phyloP scores from a whole-genome alignment of 2,329 filamentous ascomycete genomes.

The Aspergillus pseudonomiae region DNA sequence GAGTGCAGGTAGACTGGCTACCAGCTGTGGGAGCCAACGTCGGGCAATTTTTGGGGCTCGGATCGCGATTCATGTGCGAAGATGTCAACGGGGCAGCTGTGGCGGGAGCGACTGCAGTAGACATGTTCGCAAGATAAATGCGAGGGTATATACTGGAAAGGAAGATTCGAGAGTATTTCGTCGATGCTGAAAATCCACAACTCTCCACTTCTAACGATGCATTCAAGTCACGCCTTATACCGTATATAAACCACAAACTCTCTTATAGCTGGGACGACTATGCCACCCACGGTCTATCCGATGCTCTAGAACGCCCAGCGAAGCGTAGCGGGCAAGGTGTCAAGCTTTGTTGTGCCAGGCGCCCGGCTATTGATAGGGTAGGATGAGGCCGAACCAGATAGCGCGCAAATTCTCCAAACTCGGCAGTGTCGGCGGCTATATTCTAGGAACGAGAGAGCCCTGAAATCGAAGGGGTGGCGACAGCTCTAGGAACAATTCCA shows the following conservation, averaged over 20 bases:
- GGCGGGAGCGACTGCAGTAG: conserved; percentile 52
- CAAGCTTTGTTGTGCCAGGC: conserved; percentile 17
- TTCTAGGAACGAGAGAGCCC: conserved; percentile 6
- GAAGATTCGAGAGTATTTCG: not conserved
- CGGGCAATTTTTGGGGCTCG: conserved; percentile 49
- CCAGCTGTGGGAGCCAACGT: conserved; percentile 42
- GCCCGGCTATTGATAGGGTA: conserved; percentile 6
- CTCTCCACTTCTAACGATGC: not conserved
- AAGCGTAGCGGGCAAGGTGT: conserved; percentile 13
- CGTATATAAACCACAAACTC: conserved; percentile 16
- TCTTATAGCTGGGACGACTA: conserved; percentile 10
- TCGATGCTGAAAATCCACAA: not conserved
- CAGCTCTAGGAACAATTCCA: not conserved
- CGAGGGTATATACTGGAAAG: not conserved
- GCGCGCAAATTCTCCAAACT: conserved; percentile 17
- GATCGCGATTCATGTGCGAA: conserved; percentile 47
- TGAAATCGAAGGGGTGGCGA: conserved; percentile 12
- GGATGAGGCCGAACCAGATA: conserved; percentile 17
- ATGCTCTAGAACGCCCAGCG: conserved; percentile 7
- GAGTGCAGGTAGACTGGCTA: conserved; percentile 37
- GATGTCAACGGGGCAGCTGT: conserved; percentile 47
- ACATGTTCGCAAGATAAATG: conserved; percentile 40
- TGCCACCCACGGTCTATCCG: conserved; percentile 11
- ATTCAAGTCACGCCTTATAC: not conserved
- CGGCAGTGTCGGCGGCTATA: conserved; percentile 23